Conservation (phyloP, 345 rosid species). For the Euphorbia pulcherrima region DNA sequence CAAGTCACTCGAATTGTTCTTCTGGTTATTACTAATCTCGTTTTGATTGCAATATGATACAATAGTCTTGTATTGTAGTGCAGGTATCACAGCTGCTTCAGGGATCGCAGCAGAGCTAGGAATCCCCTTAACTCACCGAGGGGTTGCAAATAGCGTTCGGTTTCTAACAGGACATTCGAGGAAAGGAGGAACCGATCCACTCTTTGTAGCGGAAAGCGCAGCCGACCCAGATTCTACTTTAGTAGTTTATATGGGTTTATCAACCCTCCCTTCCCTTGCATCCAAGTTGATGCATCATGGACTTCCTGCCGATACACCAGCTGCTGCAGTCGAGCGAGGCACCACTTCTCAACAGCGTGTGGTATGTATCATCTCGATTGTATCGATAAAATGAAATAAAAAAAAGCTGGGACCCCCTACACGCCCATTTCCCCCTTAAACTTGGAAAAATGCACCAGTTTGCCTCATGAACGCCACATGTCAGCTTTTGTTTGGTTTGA, state of each 20-base stretch:
- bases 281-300: constrained; percentile 78
- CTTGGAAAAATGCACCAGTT: too few species aligned
- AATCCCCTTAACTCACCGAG: constrained; percentile 89
- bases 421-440: too few species aligned
- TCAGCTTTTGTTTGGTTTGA: too few species aligned
- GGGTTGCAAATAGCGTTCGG: constrained; percentile 80
- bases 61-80: constrained; percentile 20
- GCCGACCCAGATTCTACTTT: constrained; percentile 88
- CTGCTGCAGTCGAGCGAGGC: constrained; percentile 71
- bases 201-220: constrained; percentile 78
- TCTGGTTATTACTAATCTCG: not conserved
- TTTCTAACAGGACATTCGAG: constrained; percentile 91
- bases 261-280: constrained; percentile 87
- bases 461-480: too few species aligned
- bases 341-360: constrained; percentile 20
- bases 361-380: constrained; percentile 9
- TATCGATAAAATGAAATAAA: not conserved
- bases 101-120: constrained; percentile 96
- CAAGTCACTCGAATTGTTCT: not conserved
- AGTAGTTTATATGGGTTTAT: constrained; percentile 92
- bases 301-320: constrained; percentile 72
- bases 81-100: constrained; percentile 96
- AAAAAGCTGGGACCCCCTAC: too few species aligned
- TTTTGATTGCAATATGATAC: not conserved
- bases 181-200: constrained; percentile 45